Conservation (phyloP, 345 rosid species). For the Gossypium rotundifolium region DNA sequence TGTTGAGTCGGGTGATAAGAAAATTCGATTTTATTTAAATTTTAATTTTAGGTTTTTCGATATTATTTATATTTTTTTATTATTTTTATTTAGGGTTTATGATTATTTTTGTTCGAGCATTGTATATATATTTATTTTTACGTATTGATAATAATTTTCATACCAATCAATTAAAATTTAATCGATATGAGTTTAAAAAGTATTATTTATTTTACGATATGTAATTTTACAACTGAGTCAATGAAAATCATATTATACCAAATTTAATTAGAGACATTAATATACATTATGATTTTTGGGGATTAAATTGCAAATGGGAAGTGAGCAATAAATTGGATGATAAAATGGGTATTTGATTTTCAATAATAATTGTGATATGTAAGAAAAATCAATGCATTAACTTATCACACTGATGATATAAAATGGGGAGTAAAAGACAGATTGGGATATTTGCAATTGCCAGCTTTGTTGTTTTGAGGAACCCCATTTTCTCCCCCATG, state of each 20-base stretch:
- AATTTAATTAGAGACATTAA: no score
- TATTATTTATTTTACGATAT: no score
- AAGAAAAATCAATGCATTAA: neutral
- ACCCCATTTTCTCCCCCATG: constrained; percentile 23
- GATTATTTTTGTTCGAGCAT: no score
- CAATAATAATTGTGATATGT: neutral
- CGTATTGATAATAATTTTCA: fast-evolving
- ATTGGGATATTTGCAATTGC: neutral
- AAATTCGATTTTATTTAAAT: no score
- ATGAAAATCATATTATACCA: no score
- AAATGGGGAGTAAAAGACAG: neutral
- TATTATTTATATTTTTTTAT: no score
- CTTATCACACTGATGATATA: neutral
- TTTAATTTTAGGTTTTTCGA: no score
- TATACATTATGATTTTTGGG: neutral
- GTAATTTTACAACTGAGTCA: no score
- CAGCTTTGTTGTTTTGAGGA: constrained; percentile 14
- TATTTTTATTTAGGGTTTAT: no score
- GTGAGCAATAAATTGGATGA: neutral
- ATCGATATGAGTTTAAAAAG: no score
- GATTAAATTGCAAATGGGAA: neutral
- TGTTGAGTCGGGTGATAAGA: no score
- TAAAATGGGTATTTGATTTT: neutral
- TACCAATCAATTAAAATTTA: fast-evolving
- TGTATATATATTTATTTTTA: no score